phyloP scores from a whole-genome alignment of 495 filamentous ascomycete genomes.

The Hypoxylon lenormandii region DNA sequence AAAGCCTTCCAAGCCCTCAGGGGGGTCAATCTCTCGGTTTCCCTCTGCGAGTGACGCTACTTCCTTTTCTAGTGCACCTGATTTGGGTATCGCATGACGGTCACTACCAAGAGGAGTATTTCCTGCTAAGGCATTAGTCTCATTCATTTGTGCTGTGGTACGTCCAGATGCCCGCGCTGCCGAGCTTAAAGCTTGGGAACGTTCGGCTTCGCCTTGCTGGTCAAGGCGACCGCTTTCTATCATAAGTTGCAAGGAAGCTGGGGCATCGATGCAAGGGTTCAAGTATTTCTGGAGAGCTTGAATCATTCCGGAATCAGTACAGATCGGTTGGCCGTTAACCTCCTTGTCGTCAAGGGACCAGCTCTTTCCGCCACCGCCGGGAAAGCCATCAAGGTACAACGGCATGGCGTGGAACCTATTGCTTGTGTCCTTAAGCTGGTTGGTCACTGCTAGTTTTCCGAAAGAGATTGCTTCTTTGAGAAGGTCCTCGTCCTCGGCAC shows the following conservation, averaged over 20 bases:
- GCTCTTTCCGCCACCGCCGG: conserved; percentile 63
- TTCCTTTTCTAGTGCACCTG: conserved; percentile 35
- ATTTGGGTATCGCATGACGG: conserved; percentile 42
- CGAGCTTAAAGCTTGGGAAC: conserved; percentile 45
- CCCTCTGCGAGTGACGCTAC: background rate
- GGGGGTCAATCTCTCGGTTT: conserved; percentile 2
- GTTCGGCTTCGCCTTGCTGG: conserved; percentile 50
- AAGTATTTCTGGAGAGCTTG: conserved; percentile 56
- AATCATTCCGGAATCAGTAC: conserved; percentile 56
- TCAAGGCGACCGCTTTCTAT: conserved; percentile 55
- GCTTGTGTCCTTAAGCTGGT: conserved; percentile 72
- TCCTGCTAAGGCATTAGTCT: conserved; percentile 51
- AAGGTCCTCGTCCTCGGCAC: conserved; percentile 67
- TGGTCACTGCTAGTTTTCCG: conserved; percentile 69
- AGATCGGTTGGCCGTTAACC: conserved; percentile 50
- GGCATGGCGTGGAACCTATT: conserved; percentile 81
- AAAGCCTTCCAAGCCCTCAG: conserved; percentile 27
- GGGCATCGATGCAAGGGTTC: conserved; percentile 54
- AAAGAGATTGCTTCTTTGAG: conserved; percentile 72
- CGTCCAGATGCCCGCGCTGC: conserved; percentile 26
- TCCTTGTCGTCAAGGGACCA: conserved; percentile 72
- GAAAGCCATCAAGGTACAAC: conserved; percentile 72
- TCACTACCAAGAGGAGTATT: conserved; percentile 55
- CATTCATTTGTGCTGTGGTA: conserved; percentile 7
- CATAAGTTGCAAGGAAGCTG: conserved; percentile 51